Evolutionary conservation across 306 rosid species (phyloP).

Genomic region (Astragalus membranaceus): DNA sequence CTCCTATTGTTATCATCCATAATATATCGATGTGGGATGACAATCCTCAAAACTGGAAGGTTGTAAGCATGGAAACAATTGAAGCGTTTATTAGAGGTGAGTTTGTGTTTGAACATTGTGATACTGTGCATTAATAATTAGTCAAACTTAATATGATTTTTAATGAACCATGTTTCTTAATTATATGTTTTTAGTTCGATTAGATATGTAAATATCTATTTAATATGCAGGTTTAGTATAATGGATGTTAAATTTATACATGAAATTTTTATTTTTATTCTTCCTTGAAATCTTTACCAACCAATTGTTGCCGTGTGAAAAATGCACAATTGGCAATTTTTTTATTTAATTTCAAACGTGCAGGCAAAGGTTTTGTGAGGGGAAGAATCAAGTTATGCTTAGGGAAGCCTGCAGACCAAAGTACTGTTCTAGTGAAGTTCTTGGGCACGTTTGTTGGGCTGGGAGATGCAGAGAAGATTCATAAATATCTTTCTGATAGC

Average conservation of each 20-base stretch:
- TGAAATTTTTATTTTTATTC: too few species aligned
- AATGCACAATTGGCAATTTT: constrained; percentile 8
- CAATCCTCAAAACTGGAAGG: constrained; percentile 77
- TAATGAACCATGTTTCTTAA: neutral
- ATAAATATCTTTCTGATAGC: constrained; percentile 34
- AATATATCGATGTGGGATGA: constrained; percentile 64
- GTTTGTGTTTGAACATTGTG: constrained; percentile 14
- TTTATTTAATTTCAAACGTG: constrained; percentile 11
- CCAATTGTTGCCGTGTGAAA: constrained; percentile 17
- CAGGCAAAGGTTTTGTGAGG: constrained; percentile 78
- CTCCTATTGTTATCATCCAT: constrained; percentile 73
- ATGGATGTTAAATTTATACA: neutral
- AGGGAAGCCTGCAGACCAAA: constrained; percentile 55
- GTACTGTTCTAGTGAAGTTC: constrained; percentile 45
- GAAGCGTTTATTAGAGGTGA: constrained; percentile 89
- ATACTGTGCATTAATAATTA: neutral
- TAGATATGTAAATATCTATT: neutral
- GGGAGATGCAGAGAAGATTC: constrained; percentile 50
- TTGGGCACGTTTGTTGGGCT: constrained; percentile 47
- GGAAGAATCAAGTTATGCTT: constrained; percentile 68
- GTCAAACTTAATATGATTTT: neutral
- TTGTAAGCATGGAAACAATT: constrained; percentile 61
- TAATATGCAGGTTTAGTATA: constrained; percentile 2
- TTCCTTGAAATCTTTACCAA: neutral
- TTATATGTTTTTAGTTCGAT: neutral